Percentiles rank a stretch among this genome's conserved stretches.
Evolutionary conservation across 1,284 basidiomycete species (phyloP).

Genomic region (Peniophora sp.): DNA sequence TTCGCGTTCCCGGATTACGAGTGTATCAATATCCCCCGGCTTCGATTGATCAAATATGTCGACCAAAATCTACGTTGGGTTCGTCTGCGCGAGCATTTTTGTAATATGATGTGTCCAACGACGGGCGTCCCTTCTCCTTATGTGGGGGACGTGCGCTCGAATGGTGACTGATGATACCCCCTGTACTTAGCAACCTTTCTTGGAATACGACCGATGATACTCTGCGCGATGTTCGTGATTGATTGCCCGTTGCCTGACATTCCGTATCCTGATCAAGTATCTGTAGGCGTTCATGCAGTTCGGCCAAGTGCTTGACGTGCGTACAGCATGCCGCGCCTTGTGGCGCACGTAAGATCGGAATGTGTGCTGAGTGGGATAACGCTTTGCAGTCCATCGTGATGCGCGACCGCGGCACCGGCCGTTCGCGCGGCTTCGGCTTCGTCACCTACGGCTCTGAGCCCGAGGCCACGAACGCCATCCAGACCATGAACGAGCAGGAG

Average conservation of each 20-base stretch:
- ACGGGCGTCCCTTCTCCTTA: background rate
- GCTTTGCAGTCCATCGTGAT: conserved; percentile 79
- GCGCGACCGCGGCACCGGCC: conserved; percentile 95
- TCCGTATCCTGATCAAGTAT: conserved; percentile 20
- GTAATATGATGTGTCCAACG: conserved; percentile 3
- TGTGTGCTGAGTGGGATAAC: background rate
- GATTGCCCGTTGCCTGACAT: conserved; percentile 23
- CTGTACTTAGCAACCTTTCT: conserved; percentile 72
- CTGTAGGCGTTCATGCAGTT: conserved; percentile 63
- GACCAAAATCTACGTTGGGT: conserved; percentile 83
- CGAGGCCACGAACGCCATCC: conserved; percentile 81
- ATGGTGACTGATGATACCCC: conserved; percentile 21
- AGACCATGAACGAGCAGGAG: conserved; percentile 81
- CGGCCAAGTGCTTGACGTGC: conserved; percentile 72
- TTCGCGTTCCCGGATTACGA: conserved; percentile 7
- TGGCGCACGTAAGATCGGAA: conserved; percentile 1
- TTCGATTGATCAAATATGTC: conserved; percentile 38
- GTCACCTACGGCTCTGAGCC: conserved; percentile 62
- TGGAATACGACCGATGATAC: conserved; percentile 93
- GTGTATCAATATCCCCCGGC: conserved; percentile 6
- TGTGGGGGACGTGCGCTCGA: conserved; percentile 12
- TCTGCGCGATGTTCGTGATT: conserved; percentile 72
- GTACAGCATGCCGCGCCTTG: conserved; percentile 22
- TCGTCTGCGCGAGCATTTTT: conserved; percentile 30
- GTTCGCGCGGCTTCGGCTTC: conserved; percentile 95